Evolutionary conservation across 805 yeast species (phyloP).

Genomic region (Schizosaccharomyces japonicus): DNA sequence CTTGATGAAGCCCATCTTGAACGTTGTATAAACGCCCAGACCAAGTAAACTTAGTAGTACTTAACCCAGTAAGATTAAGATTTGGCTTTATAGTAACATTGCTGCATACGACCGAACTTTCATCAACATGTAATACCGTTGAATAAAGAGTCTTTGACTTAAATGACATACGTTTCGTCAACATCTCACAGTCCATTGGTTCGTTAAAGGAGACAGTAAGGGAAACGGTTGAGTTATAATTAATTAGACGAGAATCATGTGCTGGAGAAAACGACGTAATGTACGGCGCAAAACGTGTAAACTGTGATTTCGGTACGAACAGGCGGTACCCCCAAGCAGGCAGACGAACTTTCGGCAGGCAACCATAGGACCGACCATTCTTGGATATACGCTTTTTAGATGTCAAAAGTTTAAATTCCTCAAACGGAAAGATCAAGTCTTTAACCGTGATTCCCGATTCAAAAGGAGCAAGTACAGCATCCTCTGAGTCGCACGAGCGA

Average conservation of each 20-base stretch:
- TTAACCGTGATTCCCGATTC: neutral
- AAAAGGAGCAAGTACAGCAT: neutral
- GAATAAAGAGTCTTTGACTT: neutral
- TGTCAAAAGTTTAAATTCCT: neutral
- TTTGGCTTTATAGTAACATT: too few relatives aligned
- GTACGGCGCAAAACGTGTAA: neutral
- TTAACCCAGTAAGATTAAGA: neutral
- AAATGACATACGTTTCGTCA: neutral
- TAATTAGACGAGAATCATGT: neutral
- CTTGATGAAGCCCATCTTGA: slow-evolving; percentile 1
- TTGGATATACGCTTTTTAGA: too few relatives aligned
- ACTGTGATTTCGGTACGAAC: neutral
- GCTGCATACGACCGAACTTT: neutral
- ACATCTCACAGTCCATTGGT: neutral
- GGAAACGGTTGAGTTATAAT: neutral
- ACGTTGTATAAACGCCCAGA: neutral
- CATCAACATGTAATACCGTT: neutral
- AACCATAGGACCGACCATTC: too few relatives aligned
- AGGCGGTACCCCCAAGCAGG: neutral
- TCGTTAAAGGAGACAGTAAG: neutral
- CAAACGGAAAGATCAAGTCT: neutral
- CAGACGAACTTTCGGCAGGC: neutral
- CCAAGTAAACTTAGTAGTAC: neutral
- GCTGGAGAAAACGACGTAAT: neutral
- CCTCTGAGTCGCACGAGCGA: neutral